Percentiles rank a stretch among this genome's conserved stretches.
Conservation (phyloP, 495 filamentous ascomycete genomes). For the Aspergillus wentii region DNA sequence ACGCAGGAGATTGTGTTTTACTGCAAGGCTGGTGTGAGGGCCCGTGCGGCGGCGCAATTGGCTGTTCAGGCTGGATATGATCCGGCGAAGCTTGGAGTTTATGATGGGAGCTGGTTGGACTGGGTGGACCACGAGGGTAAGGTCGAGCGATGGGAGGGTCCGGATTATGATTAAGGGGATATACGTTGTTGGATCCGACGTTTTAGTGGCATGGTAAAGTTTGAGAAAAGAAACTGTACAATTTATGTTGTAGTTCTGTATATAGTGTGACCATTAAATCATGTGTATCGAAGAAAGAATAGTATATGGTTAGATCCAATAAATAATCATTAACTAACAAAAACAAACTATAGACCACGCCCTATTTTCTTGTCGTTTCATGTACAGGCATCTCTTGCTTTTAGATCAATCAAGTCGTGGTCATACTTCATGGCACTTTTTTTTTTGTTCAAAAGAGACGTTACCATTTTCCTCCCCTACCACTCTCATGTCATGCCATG, state of each 20-base stretch:
- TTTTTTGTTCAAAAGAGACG: too few relatives aligned
- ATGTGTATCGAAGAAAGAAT: too few relatives aligned
- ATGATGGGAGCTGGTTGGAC: constrained; percentile 85
- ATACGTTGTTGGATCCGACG: not conserved
- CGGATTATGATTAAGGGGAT: constrained; percentile 15
- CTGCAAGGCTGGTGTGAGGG: constrained; percentile 86
- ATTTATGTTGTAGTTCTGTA: too few relatives aligned
- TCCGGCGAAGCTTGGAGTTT: constrained; percentile 69
- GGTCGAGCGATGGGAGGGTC: constrained; percentile 48
- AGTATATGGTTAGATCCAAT: constrained; percentile 1
- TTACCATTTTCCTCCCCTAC: constrained; percentile 1
- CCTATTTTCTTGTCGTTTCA: constrained; percentile 21
- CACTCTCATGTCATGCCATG: constrained; percentile 4
- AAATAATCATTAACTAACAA: constrained; percentile 10
- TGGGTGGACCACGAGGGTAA: constrained; percentile 68
- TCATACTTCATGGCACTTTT: constrained; percentile 16
- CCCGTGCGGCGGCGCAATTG: constrained; percentile 71
- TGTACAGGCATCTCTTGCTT: constrained; percentile 28
- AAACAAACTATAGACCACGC: constrained; percentile 24
- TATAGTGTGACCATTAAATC: too few relatives aligned
- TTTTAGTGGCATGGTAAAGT: too few relatives aligned
- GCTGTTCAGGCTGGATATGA: constrained; percentile 72
- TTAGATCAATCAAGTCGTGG: constrained; percentile 22
- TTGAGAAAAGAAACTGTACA: too few relatives aligned
- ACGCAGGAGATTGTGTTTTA: constrained; percentile 67